These are phyloP conservation scores for Ophiostoma ulmi DNA, from an alignment of 2,329 filamentous ascomycete genomes.

Conservation along the genomic window DNA sequence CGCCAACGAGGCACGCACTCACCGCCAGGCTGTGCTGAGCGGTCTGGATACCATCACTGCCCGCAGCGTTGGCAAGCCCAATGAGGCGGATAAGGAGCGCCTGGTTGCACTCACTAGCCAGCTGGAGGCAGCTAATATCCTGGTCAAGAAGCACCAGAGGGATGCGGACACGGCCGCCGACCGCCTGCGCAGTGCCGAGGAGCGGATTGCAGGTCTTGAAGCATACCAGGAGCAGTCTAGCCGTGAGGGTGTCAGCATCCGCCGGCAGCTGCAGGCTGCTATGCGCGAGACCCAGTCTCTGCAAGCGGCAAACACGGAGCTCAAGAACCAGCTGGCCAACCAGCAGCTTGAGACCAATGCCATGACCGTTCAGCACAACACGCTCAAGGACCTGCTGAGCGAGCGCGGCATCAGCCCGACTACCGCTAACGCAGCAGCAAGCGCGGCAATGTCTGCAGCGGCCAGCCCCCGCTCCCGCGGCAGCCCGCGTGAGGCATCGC, in stretches of 20 bases:
- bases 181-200: slow-evolving; percentile 85
- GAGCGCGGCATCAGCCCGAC: slow-evolving; percentile 83
- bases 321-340: slow-evolving; percentile 75
- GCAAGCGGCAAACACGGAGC: slow-evolving; percentile 71
- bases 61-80: slow-evolving; percentile 40
- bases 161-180: slow-evolving; percentile 84
- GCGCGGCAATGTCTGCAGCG: not conserved
- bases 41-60: slow-evolving; percentile 71
- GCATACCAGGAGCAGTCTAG: slow-evolving; percentile 97
- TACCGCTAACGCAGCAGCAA: slow-evolving; percentile 41
- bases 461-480: slow-evolving; percentile 67
- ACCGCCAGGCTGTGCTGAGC: slow-evolving; percentile 74
- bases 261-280: slow-evolving; percentile 80
- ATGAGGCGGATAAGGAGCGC: slow-evolving; percentile 57
- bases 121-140: slow-evolving; percentile 66
- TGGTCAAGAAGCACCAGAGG: slow-evolving; percentile 83
- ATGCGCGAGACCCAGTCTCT: slow-evolving; percentile 79
- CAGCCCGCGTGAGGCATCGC: slow-evolving; percentile 70
- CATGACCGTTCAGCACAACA: slow-evolving; percentile 83
- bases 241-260: slow-evolving; percentile 81
- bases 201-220: slow-evolving; percentile 92
- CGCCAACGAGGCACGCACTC: slow-evolving; percentile 78
- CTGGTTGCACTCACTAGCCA: slow-evolving; percentile 72
- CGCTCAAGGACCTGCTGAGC: slow-evolving; percentile 83
- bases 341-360: slow-evolving; percentile 94